These are phyloP conservation scores for Penicillium glabrum DNA, from an alignment of 2,329 filamentous ascomycete genomes.

Conservation along the genomic window DNA sequence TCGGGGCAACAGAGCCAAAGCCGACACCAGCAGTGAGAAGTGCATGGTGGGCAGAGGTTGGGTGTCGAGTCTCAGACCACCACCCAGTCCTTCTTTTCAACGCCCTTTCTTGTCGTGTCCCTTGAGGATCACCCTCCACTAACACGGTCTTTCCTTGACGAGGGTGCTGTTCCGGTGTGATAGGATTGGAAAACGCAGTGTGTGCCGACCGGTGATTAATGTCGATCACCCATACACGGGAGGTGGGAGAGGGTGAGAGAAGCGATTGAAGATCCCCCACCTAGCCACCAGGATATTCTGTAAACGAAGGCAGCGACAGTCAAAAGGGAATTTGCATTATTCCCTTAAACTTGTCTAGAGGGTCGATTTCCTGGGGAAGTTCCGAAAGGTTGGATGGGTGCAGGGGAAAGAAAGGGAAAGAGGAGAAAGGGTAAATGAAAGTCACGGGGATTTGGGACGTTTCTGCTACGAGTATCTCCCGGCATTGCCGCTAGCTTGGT, in stretches of 20 bases:
- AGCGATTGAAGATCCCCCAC: slow-evolving; percentile 13
- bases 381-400: neutral
- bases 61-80: neutral
- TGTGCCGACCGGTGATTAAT: slow-evolving; percentile 12
- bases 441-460: slow-evolving; percentile 14
- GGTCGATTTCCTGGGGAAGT: neutral
- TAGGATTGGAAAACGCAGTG: neutral
- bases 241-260: neutral
- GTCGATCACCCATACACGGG: slow-evolving; percentile 10
- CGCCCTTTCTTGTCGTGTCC: neutral
- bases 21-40: slow-evolving; percentile 16
- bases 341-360: neutral
- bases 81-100: neutral
- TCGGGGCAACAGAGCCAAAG: slow-evolving; percentile 27
- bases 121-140: neutral
- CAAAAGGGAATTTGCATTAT: slow-evolving; percentile 5
- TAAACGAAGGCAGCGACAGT: neutral
- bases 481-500: slow-evolving; percentile 20
- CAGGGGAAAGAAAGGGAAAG: slow-evolving; percentile 8
- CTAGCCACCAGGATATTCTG: neutral
- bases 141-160: neutral
- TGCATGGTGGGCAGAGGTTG: slow-evolving; percentile 19
- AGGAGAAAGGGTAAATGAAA: slow-evolving; percentile 13
- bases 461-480: slow-evolving; percentile 11
- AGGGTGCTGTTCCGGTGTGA: neutral